A percentile compares a stretch with the other conserved stretches of the same genome.
Evolutionary conservation across 2,329 filamentous ascomycete genomes (phyloP).

Genomic region (Zymoseptoria brevis): DNA sequence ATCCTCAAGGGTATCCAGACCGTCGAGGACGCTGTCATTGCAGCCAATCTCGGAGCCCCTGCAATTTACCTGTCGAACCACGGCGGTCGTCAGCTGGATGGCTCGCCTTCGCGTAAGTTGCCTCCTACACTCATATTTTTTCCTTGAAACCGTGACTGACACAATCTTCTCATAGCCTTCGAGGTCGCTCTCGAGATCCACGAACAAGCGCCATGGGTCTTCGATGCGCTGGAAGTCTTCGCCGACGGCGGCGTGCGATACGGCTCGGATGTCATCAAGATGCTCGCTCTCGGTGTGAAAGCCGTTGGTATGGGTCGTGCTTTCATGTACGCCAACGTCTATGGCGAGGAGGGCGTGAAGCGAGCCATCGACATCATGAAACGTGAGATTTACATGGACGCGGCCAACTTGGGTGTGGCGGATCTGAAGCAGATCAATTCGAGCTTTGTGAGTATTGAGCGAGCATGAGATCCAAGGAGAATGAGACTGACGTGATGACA

Average conservation of each 20-base stretch:
- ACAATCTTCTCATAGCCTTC: slow-evolving; percentile 39
- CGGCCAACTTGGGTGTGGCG: slow-evolving; percentile 13
- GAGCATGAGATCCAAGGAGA: background rate
- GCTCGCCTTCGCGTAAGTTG: slow-evolving; percentile 42
- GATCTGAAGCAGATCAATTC: slow-evolving; percentile 12
- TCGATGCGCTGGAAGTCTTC: slow-evolving; percentile 32
- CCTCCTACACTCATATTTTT: background rate
- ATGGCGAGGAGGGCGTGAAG: slow-evolving; percentile 55
- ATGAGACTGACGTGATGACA: background rate
- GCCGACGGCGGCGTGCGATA: slow-evolving; percentile 36
- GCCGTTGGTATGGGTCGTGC: slow-evolving; percentile 42
- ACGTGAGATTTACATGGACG: slow-evolving; percentile 37
- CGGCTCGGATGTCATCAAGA: slow-evolving; percentile 32
- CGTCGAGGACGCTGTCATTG: slow-evolving; percentile 33
- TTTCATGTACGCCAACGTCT: slow-evolving; percentile 46
- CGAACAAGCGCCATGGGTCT: slow-evolving; percentile 38
- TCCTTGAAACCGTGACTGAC: background rate
- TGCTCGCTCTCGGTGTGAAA: slow-evolving; percentile 34
- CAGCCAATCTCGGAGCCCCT: slow-evolving; percentile 34
- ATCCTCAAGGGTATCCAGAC: slow-evolving; percentile 36
- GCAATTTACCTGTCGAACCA: slow-evolving; percentile 49
- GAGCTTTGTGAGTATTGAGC: background rate
- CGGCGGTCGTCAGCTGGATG: slow-evolving; percentile 45
- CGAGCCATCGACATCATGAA: slow-evolving; percentile 41
- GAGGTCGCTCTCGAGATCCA: slow-evolving; percentile 73